phyloP scores from a whole-genome alignment of 2,329 filamentous ascomycete species.

The Monilinia fructigena region DNA sequence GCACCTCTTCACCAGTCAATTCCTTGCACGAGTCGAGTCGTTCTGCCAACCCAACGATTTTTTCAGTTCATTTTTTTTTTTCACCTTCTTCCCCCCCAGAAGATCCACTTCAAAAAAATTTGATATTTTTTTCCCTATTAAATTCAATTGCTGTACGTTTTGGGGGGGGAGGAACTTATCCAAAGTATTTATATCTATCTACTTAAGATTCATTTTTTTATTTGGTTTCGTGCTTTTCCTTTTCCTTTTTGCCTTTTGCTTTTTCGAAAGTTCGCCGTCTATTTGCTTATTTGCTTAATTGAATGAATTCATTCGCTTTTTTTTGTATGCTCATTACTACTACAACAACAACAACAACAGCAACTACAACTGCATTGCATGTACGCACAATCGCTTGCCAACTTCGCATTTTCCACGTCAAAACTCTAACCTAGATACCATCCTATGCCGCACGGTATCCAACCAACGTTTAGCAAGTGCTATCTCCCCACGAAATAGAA shows the following conservation, averaged over 20 bases:
- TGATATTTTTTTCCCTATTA: neutral
- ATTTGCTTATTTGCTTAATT: neutral
- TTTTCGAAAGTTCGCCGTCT: too few relatives aligned
- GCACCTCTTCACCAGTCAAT: neutral
- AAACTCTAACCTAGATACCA: constrained; percentile 4
- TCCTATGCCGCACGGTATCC: neutral
- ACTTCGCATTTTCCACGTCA: neutral
- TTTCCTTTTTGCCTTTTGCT: neutral
- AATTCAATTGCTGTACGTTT: too few relatives aligned
- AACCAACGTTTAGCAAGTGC: constrained; percentile 12
- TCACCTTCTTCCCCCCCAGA: neutral
- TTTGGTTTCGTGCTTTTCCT: neutral
- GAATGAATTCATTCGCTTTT: neutral
- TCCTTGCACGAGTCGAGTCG: constrained; percentile 7
- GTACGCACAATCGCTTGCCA: neutral
- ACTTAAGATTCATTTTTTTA: too few relatives aligned
- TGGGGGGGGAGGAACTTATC: too few relatives aligned
- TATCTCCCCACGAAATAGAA: neutral
- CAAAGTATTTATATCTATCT: too few relatives aligned
- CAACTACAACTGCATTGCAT: too few relatives aligned
- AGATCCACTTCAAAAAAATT: constrained; percentile 5
- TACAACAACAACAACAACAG: too few relatives aligned
- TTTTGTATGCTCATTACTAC: neutral
- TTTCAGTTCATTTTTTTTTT: neutral
- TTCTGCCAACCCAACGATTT: constrained; percentile 15